phyloP scores from a whole-genome alignment of 805 yeast species.

The Yamadazyma takamatsuzukensis region DNA sequence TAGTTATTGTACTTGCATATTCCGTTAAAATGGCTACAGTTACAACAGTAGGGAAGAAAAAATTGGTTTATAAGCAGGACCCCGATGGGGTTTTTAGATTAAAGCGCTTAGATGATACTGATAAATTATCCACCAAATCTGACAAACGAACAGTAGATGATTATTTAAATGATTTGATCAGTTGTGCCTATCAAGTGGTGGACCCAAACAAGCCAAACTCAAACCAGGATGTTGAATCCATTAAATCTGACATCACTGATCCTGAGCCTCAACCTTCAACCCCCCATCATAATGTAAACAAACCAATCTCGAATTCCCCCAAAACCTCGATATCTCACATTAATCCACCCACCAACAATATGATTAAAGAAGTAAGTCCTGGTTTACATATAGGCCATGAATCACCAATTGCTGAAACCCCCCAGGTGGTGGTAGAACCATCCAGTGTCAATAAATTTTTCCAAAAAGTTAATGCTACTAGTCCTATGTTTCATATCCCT shows the following conservation, averaged over 20 bases:
- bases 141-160: constrained; percentile 21
- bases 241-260: constrained; percentile 1
- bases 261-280: neutral
- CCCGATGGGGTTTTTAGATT: constrained; percentile 38
- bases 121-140: constrained; percentile 10
- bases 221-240: neutral
- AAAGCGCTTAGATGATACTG: constrained; percentile 21
- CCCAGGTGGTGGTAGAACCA: no score
- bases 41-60: constrained; percentile 20
- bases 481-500: constrained; percentile 19
- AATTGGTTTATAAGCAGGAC: constrained; percentile 32
- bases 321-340: constrained; percentile 1
- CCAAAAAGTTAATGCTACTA: no score
- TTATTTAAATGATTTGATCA: constrained; percentile 28
- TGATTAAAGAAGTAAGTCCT: constrained; percentile 3
- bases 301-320: neutral
- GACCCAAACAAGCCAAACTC: constrained; percentile 9
- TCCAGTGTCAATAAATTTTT: no score
- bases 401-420: no score
- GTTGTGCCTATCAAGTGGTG: constrained; percentile 26
- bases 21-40: constrained; percentile 15
- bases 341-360: neutral
- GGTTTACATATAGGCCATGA: constrained; percentile 8
- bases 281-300: neutral
- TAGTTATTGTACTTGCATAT: neutral